Evolutionary conservation across 2,329 filamentous ascomycete genomes (phyloP).

Genomic region (Trichoderma gracile): DNA sequence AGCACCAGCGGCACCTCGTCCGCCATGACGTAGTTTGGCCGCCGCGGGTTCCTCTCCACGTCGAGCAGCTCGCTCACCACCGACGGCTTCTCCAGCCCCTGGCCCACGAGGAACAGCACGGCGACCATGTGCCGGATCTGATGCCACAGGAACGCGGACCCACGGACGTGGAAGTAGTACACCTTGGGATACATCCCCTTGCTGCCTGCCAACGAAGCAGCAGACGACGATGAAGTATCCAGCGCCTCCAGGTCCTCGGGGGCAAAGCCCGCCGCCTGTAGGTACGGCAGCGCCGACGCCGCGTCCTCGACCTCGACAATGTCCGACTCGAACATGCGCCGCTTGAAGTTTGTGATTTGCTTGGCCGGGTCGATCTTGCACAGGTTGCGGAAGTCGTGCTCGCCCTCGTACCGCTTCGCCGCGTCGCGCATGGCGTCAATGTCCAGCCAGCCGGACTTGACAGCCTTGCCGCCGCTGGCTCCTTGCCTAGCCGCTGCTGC

Average conservation of each 20-base stretch:
- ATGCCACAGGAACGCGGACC: conserved; percentile 95
- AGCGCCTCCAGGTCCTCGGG: conserved; percentile 28
- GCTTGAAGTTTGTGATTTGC: conserved; percentile 80
- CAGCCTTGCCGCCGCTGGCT: conserved; percentile 15
- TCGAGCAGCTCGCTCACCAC: conserved; percentile 77
- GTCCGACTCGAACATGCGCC: conserved; percentile 76
- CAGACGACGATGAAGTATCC: neutral
- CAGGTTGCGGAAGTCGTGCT: conserved; percentile 95
- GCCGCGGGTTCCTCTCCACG: conserved; percentile 66
- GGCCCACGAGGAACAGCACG: conserved; percentile 87
- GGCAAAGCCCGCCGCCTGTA: conserved; percentile 44
- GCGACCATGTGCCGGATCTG: conserved; percentile 95
- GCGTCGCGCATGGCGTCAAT: conserved; percentile 83
- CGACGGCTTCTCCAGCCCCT: conserved; percentile 76
- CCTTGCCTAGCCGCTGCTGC: neutral
- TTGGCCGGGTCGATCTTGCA: conserved; percentile 92
- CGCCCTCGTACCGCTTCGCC: conserved; percentile 75
- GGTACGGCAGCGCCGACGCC: conserved; percentile 57
- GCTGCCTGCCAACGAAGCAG: too few relatives aligned
- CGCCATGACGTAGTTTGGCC: conserved; percentile 88
- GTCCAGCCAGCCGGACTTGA: conserved; percentile 76
- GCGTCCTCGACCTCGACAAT: conserved; percentile 68
- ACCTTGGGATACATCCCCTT: conserved; percentile 57
- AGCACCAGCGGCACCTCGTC: conserved; percentile 86
- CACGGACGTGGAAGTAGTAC: conserved; percentile 85